Evolutionary conservation across 1,284 basidiomycete species (phyloP), one percentile per base, ranked within the genome.

Genomic region (Afroboletus lepidellus): DNA sequence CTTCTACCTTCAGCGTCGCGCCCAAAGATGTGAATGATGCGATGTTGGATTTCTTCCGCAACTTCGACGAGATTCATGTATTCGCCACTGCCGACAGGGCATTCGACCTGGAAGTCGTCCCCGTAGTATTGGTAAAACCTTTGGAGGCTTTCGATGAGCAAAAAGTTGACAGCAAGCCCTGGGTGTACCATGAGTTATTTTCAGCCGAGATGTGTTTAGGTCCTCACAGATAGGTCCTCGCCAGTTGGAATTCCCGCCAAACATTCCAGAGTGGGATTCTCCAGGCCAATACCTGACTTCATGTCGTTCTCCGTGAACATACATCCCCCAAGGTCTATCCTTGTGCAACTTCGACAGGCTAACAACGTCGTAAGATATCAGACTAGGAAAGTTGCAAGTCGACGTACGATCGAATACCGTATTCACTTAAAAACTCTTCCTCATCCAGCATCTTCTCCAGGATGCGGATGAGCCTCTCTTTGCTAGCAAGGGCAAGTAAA

Each of bases 201-300:
- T 21, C 27, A 21, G 29, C 23, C 13, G 1, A 16, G 3, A 12
- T n/a, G 4, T 34, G 11, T 29, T 18, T 5, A 16, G 12, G n/a
- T 41, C 24, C 79, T 73, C 62, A 87, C 89, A 90, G 54, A 90
- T 89, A 6, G 87, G 87, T 15, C 87, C 88, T 67, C 95, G 81
- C 95, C 95, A 97, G 70, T 99, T 98, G 20, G 92, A 94, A 72
- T 98, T 98, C 29, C 95, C 95, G 50, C 97, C 96, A 70, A 98
- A 98, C 96, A 99, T 99, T 53, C 94, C 94, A 30, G 92, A 94
- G 65, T 84, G 84, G 2, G 94, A 97, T 69, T 99, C 96, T 16
- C 95, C 97, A 0, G 96, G 94, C 97, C 96, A 99, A 74, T 98
- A 99, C 39, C 84, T 84, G 37, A 98, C 93, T 64, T 93, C 90